Conservation (phyloP, 257 asterid species). For the Euphrasia confusa region DNA sequence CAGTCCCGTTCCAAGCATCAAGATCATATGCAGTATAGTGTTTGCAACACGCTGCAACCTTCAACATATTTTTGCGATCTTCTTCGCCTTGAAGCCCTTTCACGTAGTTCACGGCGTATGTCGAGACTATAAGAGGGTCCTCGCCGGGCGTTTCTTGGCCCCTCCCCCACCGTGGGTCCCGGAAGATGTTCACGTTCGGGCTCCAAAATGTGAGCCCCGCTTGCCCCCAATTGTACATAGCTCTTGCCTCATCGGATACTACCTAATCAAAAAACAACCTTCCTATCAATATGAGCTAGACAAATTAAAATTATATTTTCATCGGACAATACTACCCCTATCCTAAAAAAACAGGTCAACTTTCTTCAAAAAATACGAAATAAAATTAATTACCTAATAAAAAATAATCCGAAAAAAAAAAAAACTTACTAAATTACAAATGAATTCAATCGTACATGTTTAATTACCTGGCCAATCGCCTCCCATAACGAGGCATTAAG, state of each 20-base stretch:
- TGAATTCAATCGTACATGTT: too few species aligned
- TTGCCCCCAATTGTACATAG: conserved; percentile 80
- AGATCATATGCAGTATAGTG: conserved; percentile 90
- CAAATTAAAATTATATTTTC: too few species aligned
- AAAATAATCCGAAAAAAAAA: too few species aligned
- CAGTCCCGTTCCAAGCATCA: conserved; percentile 62
- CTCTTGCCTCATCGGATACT: conserved; percentile 85
- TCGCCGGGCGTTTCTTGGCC: conserved; percentile 95
- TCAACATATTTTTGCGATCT: conserved; percentile 25
- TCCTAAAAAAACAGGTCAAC: too few species aligned
- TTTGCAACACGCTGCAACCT: conserved; percentile 89
- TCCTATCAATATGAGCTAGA: neutral
- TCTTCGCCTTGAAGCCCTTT: conserved; percentile 61
- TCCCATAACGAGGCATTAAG: conserved; percentile 76
- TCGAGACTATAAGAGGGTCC: conserved; percentile 58
- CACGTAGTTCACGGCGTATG: conserved; percentile 63
- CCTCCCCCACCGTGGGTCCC: conserved; percentile 92
- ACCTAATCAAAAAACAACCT: conserved; percentile 34
- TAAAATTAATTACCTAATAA: too few species aligned
- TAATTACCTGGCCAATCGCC: conserved; percentile 63
- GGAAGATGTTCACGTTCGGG: conserved; percentile 82
- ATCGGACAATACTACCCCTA: too few species aligned
- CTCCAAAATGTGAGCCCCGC: conserved; percentile 90
- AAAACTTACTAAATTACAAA: too few species aligned
- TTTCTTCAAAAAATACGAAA: too few species aligned